Percentiles rank a stretch among this genome's conserved stretches.
Evolutionary conservation across 495 filamentous ascomycete genomes (phyloP).

Genomic region (Bombardia bombarda): DNA sequence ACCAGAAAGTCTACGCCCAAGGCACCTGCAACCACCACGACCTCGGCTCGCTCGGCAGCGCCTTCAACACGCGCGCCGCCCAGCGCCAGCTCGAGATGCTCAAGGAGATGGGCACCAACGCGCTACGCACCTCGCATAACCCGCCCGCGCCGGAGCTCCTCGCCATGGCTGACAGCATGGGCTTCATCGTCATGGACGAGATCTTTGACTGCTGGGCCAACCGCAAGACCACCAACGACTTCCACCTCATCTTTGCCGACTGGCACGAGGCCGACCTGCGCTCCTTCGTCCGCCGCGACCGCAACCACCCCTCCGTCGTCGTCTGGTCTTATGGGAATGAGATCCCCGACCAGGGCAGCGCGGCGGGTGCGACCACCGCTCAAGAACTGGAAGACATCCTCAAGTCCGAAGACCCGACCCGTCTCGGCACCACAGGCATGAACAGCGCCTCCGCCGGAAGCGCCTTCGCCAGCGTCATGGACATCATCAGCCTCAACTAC

Average conservation of each 20-base stretch:
- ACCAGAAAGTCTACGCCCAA: constrained; percentile 26
- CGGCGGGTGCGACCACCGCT: constrained; percentile 18
- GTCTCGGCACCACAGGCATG: constrained; percentile 31
- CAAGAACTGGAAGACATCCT: constrained; percentile 27
- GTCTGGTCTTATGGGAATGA: constrained; percentile 44
- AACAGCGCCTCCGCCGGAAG: constrained; percentile 26
- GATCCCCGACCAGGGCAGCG: constrained; percentile 29
- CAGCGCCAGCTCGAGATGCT: constrained; percentile 38
- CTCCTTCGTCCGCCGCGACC: constrained; percentile 37
- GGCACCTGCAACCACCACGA: constrained; percentile 43
- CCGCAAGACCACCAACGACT: constrained; percentile 37
- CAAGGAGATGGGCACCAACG: constrained; percentile 41
- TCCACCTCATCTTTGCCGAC: constrained; percentile 36
- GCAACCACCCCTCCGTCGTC: constrained; percentile 44
- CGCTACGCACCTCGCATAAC: constrained; percentile 43
- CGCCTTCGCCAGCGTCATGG: constrained; percentile 26
- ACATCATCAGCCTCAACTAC: constrained; percentile 42
- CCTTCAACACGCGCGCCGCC: constrained; percentile 36
- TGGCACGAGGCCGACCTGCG: constrained; percentile 44
- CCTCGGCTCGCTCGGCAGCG: constrained; percentile 36
- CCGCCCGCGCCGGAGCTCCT: constrained; percentile 47
- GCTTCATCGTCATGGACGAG: constrained; percentile 49
- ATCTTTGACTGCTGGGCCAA: constrained; percentile 40
- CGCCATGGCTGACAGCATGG: constrained; percentile 48
- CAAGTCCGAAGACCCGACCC: constrained; percentile 31